These are phyloP conservation scores for Melampsora larici-populina DNA, from an alignment of 1,284 basidiomycete species.

Conservation along the genomic window DNA sequence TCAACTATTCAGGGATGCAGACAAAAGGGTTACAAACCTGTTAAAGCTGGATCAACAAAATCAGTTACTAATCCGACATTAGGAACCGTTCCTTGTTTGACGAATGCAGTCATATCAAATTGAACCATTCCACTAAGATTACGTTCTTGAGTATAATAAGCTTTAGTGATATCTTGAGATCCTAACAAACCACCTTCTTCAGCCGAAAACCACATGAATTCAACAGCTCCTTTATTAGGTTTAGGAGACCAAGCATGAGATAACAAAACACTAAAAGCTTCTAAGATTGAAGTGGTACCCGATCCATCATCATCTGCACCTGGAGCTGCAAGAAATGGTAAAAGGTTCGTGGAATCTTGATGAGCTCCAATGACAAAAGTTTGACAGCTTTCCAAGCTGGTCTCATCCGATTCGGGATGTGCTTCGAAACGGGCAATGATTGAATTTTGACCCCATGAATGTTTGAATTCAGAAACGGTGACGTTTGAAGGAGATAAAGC, in stretches of 20 bases:
- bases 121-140: slow-evolving; percentile 80
- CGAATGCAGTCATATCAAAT: slow-evolving; percentile 66
- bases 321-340: slow-evolving; percentile 80
- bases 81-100: slow-evolving; percentile 81
- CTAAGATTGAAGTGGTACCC: slow-evolving; percentile 85
- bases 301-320: slow-evolving; percentile 77
- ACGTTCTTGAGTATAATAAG: slow-evolving; percentile 65
- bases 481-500: slow-evolving; percentile 58
- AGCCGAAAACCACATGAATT: slow-evolving; percentile 95
- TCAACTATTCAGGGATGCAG: neutral
- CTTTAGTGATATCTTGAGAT: slow-evolving; percentile 79
- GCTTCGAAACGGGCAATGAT: slow-evolving; percentile 66
- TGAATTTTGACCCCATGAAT: slow-evolving; percentile 87
- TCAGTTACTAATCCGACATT: slow-evolving; percentile 87
- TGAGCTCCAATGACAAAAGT: slow-evolving; percentile 55
- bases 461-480: slow-evolving; percentile 72
- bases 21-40: slow-evolving; percentile 54
- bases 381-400: slow-evolving; percentile 45
- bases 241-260: slow-evolving; percentile 64
- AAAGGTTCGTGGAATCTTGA: slow-evolving; percentile 53
- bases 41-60: slow-evolving; percentile 70
- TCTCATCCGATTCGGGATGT: neutral
- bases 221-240: slow-evolving; percentile 68
- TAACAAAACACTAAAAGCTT: slow-evolving; percentile 78
- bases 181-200: slow-evolving; percentile 93